phyloP scores from a whole-genome alignment of 345 rosid genomes.

The Corchorus capsularis region DNA sequence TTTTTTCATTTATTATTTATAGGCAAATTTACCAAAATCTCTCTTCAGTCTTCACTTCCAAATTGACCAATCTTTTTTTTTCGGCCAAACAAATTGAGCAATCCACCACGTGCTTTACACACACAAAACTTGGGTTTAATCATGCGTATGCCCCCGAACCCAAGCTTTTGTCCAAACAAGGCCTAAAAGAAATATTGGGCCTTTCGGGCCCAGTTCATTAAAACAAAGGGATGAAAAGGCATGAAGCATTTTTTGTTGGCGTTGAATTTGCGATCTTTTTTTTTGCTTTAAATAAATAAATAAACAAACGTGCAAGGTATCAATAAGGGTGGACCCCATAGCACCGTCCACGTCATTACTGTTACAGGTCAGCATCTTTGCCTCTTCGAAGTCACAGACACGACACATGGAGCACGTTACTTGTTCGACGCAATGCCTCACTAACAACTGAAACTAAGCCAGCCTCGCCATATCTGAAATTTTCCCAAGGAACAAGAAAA shows the following conservation, averaged over 20 bases:
- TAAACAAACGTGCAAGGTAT: no score
- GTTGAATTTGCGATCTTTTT: no score
- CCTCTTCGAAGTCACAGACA: neutral
- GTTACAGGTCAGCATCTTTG: neutral
- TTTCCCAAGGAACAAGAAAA: conserved; percentile 13
- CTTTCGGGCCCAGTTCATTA: no score
- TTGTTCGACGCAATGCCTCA: conserved; percentile 43
- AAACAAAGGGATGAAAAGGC: no score
- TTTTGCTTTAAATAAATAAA: no score
- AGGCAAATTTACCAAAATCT: neutral
- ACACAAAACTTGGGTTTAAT: neutral
- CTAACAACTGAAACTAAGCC: conserved; percentile 18
- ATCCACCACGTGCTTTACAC: neutral
- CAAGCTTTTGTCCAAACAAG: no score
- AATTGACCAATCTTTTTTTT: neutral
- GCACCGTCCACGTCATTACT: neutral
- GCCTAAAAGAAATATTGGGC: no score
- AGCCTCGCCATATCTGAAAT: neutral
- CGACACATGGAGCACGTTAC: conserved; percentile 22
- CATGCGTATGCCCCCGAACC: no score
- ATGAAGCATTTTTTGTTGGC: no score
- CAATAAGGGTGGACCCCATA: neutral
- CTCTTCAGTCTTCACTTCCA: neutral
- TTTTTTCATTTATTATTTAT: neutral
- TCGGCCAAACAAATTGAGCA: neutral